A percentile compares a stretch with the other conserved stretches of the same genome.
Conservation (phyloP, 257 asterid species). For the Nicotiana attenuata region DNA sequence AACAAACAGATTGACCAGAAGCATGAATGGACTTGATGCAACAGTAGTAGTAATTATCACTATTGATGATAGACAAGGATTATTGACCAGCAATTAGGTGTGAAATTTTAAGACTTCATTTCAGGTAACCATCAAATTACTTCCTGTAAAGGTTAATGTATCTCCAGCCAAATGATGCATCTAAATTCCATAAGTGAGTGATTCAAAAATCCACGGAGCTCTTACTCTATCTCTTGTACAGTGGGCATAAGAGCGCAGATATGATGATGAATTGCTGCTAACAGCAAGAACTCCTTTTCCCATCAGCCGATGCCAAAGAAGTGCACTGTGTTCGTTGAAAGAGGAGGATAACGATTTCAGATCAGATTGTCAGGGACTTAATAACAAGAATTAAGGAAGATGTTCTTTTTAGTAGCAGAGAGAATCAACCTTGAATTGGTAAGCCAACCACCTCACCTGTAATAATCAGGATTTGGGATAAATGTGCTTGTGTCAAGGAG, state of each 20-base stretch:
- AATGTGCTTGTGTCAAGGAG: slow-evolving; percentile 66
- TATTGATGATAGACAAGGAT: neutral
- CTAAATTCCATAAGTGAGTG: neutral
- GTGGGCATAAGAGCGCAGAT: slow-evolving; percentile 78
- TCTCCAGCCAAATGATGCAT: neutral
- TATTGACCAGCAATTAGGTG: neutral
- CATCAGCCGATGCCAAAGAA: slow-evolving; percentile 94
- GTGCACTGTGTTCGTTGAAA: slow-evolving; percentile 49
- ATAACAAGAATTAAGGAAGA: slow-evolving; percentile 80
- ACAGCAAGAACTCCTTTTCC: slow-evolving; percentile 75
- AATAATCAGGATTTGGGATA: slow-evolving; percentile 89
- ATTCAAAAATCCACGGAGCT: neutral
- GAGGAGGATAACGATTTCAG: neutral
- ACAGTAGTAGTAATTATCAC: neutral
- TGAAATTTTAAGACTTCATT: neutral
- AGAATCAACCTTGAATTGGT: neutral
- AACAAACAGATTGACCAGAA: neutral
- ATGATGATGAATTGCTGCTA: slow-evolving; percentile 42
- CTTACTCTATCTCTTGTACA: slow-evolving; percentile 76
- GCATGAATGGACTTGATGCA: neutral
- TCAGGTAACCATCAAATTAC: neutral
- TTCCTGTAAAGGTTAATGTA: neutral
- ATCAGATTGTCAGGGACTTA: slow-evolving; percentile 17
- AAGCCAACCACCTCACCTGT: slow-evolving; percentile 48
- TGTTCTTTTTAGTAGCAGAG: slow-evolving; percentile 59